These are phyloP conservation scores for Rosa hybrid DNA, from an alignment of 331 rosid species.

Conservation along the genomic window DNA sequence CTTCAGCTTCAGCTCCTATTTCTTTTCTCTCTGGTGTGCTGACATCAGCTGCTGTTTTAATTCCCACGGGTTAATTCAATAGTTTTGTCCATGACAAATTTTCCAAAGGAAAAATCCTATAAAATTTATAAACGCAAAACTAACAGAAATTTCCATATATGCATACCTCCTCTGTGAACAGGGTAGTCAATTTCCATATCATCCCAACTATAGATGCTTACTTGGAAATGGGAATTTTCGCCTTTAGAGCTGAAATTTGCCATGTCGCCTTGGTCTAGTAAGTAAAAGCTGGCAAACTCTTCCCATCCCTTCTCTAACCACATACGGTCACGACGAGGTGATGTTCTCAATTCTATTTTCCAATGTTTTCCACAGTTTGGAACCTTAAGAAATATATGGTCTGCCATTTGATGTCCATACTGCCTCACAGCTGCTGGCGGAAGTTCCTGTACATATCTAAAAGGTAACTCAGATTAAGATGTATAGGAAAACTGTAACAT, in stretches of 20 bases:
- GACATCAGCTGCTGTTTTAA: not conserved
- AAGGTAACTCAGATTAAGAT: not conserved
- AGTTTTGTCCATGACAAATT: not conserved
- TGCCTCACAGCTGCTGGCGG: not conserved
- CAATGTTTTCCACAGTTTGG: not conserved
- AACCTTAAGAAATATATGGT: not conserved
- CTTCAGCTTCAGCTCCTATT: not conserved
- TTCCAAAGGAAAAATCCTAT: too few relatives aligned
- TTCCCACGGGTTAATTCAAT: not conserved
- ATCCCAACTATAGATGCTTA: not conserved
- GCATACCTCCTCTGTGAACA: not conserved
- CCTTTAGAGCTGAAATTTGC: not conserved
- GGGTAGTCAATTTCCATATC: slow-evolving; percentile 4
- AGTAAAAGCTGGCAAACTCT: slow-evolving; percentile 6
- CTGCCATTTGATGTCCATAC: not conserved
- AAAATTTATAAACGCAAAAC: not conserved
- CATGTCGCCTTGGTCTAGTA: not conserved
- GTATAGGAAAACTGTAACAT: not conserved
- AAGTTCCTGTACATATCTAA: not conserved
- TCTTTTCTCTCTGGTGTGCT: not conserved
- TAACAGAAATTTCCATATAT: not conserved
- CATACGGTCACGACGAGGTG: not conserved
- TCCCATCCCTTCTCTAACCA: slow-evolving; percentile 6
- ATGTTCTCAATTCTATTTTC: not conserved
- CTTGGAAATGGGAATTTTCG: not conserved